Evolutionary conservation across 2,329 filamentous ascomycete genomes (phyloP), one percentile per base, ranked within the genome.

Genomic region (Penicillium sp.): DNA sequence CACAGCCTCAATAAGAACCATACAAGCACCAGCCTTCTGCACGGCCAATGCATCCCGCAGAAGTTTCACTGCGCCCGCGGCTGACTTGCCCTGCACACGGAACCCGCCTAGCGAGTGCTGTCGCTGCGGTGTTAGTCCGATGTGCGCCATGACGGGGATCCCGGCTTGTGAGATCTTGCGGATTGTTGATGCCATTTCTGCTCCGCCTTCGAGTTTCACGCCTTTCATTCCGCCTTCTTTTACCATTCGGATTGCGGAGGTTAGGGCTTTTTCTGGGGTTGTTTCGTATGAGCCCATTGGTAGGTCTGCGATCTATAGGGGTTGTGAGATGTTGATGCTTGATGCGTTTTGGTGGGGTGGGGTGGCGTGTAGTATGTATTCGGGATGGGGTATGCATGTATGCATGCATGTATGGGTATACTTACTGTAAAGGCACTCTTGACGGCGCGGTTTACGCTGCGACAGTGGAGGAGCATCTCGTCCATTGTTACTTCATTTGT

Each of bases 251-350:
- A 99, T 96, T 55, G 93, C 90, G 12, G 90, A 92, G 59, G 85
- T 80, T 31, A 97, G 80, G 13, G 90, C 94, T 76, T 97, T 93
- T 69, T 91, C 86, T 0, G 92, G 89, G 3, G 88, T 86, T 58
- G 97, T 84, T 76, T 99, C 93, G 77, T 97, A 97, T 4, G 87
- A 91, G 6, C 93, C 93, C 93, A 99, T 97, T 19, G 93, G 93
- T 52, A 99, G 79, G 77, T 99, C 93, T 53, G 91, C 93, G 59
- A 97, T 80, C 89, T 93, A 44, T 25, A 27, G 3, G 3, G 19
- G 19, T 12, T 48, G 21, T 48, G 45, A 48, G 45, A 45, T 31
- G 9, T 9, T 42, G 21, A 27, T n/a, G 15, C 5, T 25, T 25
- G 23, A 10, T 43, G 23, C 5, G 0, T n/a, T 10, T 23, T 23